These are phyloP conservation scores for Dysphania ambrosioides DNA, from an alignment of 148 eudicot species.

Conservation along the genomic window DNA sequence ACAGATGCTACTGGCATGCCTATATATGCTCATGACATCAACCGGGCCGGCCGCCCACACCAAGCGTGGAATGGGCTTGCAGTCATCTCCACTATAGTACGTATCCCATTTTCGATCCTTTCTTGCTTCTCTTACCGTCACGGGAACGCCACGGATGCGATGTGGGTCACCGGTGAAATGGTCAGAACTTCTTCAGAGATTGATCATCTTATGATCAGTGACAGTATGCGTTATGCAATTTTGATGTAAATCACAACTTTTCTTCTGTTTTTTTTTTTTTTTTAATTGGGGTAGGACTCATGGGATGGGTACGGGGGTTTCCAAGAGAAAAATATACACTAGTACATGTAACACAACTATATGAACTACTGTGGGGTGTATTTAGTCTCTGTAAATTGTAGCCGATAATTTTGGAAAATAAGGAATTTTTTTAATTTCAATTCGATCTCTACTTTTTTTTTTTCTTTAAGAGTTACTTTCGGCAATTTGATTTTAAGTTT, in stretches of 20 bases:
- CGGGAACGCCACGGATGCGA: slow-evolving; percentile 43
- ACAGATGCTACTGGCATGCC: slow-evolving; percentile 17
- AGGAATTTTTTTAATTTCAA: not conserved
- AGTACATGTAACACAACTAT: slow-evolving; percentile 7
- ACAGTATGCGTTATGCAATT: slow-evolving; percentile 77
- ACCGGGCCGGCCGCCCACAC: not conserved
- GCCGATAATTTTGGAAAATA: not conserved
- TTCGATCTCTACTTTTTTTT: not conserved
- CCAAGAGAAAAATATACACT: not conserved
- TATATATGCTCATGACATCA: slow-evolving; percentile 23
- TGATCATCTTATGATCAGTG: slow-evolving; percentile 76
- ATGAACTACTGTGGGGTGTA: not conserved
- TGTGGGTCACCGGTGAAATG: slow-evolving; percentile 55
- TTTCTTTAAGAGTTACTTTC: not conserved
- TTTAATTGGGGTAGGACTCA: not conserved
- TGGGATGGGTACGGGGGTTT: too few species aligned
- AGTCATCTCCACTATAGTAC: slow-evolving; percentile 33
- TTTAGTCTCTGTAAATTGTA: slow-evolving; percentile 19
- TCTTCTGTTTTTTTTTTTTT: not conserved
- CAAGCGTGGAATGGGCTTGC: slow-evolving; percentile 39
- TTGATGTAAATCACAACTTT: slow-evolving; percentile 46
- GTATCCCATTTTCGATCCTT: slow-evolving; percentile 47
- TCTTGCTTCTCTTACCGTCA: slow-evolving; percentile 54
- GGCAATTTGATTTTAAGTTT: not conserved
- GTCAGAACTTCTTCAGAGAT: slow-evolving; percentile 52